Base-by-base conservation (phyloP, 306 rosid species). In the Malus asiatica region DNA sequence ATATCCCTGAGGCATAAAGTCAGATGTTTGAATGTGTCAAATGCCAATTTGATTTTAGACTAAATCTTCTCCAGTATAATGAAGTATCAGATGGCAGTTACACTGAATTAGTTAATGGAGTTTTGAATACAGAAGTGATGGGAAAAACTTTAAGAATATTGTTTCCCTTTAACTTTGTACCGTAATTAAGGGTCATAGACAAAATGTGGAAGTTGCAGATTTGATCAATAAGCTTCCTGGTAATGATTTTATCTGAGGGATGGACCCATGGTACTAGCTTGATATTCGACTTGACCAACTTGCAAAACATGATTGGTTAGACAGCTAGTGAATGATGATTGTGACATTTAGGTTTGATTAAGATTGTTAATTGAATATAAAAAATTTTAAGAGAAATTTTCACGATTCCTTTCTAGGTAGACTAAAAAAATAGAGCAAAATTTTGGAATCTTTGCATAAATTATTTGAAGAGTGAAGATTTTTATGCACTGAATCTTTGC, bases 21-120 rank as follows among this genome's bases (percentile, higher is more conserved):
- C 77, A 61, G 58, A 74, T 61, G 70, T 33, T 74, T 74, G 70
- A 61, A 45, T 45, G n/a, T 18, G 69, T 74, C 70, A 15, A 74
- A 45, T 16, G 68, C 29, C 58, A 16, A 5, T 23, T 73, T 73
- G 44, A 73, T 42, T 60, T 73, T 42, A 44, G 69, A 73, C 77
- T 44, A 42, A 23, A 25, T 73, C 42, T 60, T 18, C 9, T 38
- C 42, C 23, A 16, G 6, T 32, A 27, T 15, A 42, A 22, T 19
- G 63, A 20, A 74, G 16, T 62, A 20, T 62, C 61, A 62, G 67
- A 72, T n/a, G 68, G 77, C 29, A 10, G 55, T 44, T 74, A 60
- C 59, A 27, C n/a, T 74, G 77, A 44, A 61, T 45, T 19, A 27
- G 20, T 35, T 74, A 62, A 44, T 62, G 32, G n/a, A 11, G 61